Conservation (phyloP, 345 rosid species). For the Eucalyptus camaldulensis region DNA sequence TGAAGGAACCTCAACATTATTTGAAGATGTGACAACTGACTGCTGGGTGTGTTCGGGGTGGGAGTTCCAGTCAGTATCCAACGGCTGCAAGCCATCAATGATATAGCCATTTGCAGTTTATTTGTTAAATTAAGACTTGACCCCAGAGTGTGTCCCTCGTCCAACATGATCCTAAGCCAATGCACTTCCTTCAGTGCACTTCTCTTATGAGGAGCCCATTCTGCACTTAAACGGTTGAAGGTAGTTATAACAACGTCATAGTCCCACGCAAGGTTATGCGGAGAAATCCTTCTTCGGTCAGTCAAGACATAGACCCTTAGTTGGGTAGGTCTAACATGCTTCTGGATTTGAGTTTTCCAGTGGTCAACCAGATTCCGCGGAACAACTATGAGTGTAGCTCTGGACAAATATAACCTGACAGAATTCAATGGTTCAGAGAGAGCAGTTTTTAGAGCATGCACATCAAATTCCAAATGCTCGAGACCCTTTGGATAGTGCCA, state of each 20-base stretch:
- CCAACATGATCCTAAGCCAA: slow-evolving; percentile 90
- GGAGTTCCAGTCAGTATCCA: slow-evolving; percentile 99
- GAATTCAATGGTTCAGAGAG: slow-evolving; percentile 68
- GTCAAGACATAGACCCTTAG: slow-evolving; percentile 71
- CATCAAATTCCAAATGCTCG: slow-evolving; percentile 74
- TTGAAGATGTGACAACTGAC: slow-evolving; percentile 81
- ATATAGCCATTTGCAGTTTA: slow-evolving; percentile 92
- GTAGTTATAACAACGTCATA: slow-evolving; percentile 90
- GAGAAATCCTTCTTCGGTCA: slow-evolving; percentile 48
- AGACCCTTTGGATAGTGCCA: slow-evolving; percentile 75
- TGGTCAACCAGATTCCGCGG: slow-evolving; percentile 90
- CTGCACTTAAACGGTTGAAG: slow-evolving; percentile 88
- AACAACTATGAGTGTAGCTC: slow-evolving; percentile 85
- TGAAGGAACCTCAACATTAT: slow-evolving; percentile 89
- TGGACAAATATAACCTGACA: slow-evolving; percentile 71
- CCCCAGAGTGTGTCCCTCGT: slow-evolving; percentile 99
- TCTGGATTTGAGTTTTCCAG: slow-evolving; percentile 83
- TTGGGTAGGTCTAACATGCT: slow-evolving; percentile 71
- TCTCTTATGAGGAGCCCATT: slow-evolving; percentile 70
- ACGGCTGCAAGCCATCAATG: slow-evolving; percentile 68
- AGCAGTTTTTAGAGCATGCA: slow-evolving; percentile 72
- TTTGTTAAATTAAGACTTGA: slow-evolving; percentile 88
- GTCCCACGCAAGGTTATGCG: slow-evolving; percentile 94
- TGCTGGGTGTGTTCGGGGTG: slow-evolving; percentile 75
- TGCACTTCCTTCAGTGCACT: slow-evolving; percentile 92